Conservation (phyloP, 2,329 filamentous ascomycete genomes). For the Fusarium nematophilum region DNA sequence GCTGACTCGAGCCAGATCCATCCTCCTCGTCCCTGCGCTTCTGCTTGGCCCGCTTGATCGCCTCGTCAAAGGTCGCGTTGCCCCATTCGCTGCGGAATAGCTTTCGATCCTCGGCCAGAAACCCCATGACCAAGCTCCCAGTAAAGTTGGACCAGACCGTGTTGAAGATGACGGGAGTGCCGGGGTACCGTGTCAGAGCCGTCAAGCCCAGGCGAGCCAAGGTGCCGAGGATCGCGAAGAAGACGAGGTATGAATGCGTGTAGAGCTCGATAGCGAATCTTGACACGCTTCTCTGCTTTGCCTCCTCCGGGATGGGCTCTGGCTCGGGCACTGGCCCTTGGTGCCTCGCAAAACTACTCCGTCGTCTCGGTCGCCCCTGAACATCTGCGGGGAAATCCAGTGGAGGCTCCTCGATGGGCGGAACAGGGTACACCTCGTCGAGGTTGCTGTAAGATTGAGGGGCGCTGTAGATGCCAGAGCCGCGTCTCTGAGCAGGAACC, state of each 20-base stretch:
- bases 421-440: conserved; percentile 50
- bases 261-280: conserved; percentile 69
- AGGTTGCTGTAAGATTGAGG: conserved; percentile 54
- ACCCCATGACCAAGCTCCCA: conserved; percentile 86
- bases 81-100: conserved; percentile 79
- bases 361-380: conserved; percentile 12
- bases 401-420: conserved; percentile 17
- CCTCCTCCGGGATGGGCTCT: conserved; percentile 22
- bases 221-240: conserved; percentile 88
- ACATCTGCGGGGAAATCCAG: background rate
- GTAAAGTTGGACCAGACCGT: conserved; percentile 90
- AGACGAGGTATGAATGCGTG: conserved; percentile 82
- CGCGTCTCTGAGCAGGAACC: background rate
- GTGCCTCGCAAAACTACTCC: conserved; percentile 14
- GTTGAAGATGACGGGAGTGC: conserved; percentile 77
- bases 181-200: conserved; percentile 82
- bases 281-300: conserved; percentile 52
- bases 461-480: conserved; percentile 40
- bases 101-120: conserved; percentile 81
- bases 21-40: conserved; percentile 53
- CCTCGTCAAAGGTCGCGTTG: conserved; percentile 52
- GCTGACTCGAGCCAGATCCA: conserved; percentile 33
- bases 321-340: background rate
- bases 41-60: conserved; percentile 47
- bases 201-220: conserved; percentile 84